These are phyloP conservation scores for Trichosporon sp. DNA, from an alignment of 1,284 basidiomycete genomes.

Conservation along the genomic window DNA sequence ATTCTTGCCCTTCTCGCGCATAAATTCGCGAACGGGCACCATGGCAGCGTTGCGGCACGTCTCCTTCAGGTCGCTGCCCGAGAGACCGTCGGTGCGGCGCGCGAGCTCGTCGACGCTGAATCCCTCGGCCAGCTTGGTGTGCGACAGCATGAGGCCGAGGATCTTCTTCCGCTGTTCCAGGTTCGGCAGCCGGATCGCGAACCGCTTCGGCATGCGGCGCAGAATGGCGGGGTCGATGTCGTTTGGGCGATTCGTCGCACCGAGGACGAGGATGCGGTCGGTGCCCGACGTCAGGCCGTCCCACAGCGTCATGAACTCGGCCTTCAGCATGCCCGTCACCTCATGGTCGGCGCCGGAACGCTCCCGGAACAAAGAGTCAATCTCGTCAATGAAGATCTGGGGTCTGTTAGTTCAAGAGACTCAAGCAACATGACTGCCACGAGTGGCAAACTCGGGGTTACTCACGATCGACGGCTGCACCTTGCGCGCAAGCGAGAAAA, in stretches of 20 bases:
- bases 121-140: slow-evolving; percentile 67
- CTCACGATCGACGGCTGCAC: slow-evolving; percentile 69
- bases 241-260: slow-evolving; percentile 88
- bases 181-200: slow-evolving; percentile 82
- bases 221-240: slow-evolving; percentile 91
- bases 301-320: slow-evolving; percentile 99
- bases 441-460: background rate
- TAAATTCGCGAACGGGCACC: slow-evolving; percentile 84
- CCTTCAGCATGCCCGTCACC: slow-evolving; percentile 99
- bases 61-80: slow-evolving; percentile 91
- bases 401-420: slow-evolving; percentile 9
- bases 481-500: slow-evolving; percentile 74
- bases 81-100: slow-evolving; percentile 72
- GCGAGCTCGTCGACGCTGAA: slow-evolving; percentile 74
- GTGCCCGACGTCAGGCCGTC: slow-evolving; percentile 87
- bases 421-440: background rate
- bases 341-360: slow-evolving; percentile 87
- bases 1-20: slow-evolving; percentile 63
- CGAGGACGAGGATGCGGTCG: slow-evolving; percentile 84
- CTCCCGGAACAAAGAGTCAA: slow-evolving; percentile 87
- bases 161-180: slow-evolving; percentile 82
- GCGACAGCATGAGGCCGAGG: slow-evolving; percentile 80
- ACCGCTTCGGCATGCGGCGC: slow-evolving; percentile 97
- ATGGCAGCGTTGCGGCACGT: slow-evolving; percentile 91
- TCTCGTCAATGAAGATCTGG: slow-evolving; percentile 77